phyloP scores from a whole-genome alignment of 805 yeast genomes.

The Yamadazyma scolyti region DNA sequence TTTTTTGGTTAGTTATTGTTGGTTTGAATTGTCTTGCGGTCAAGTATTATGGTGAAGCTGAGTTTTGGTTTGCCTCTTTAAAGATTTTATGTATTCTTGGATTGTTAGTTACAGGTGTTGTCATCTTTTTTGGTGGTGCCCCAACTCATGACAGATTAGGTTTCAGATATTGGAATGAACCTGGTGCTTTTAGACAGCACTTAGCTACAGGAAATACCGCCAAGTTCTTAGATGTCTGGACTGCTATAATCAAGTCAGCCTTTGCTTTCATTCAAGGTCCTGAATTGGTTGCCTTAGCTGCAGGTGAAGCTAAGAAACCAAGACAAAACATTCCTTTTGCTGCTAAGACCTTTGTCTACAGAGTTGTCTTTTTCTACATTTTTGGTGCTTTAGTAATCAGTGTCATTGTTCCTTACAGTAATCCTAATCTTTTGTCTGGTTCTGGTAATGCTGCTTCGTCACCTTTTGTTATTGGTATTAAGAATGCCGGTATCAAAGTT shows the following conservation, averaged over 20 bases:
- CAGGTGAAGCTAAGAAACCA: constrained; percentile 38
- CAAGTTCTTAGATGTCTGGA: constrained; percentile 57
- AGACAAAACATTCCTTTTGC: constrained; percentile 50
- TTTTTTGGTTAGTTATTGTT: constrained; percentile 23
- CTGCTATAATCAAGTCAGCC: constrained; percentile 57
- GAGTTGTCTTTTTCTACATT: constrained; percentile 41
- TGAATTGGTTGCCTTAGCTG: constrained; percentile 71
- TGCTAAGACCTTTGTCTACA: constrained; percentile 53
- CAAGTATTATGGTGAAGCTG: constrained; percentile 33
- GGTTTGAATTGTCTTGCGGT: constrained; percentile 27
- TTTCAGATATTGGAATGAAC: constrained; percentile 39
- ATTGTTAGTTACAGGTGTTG: constrained; percentile 29
- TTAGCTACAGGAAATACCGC: constrained; percentile 47
- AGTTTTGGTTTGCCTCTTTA: constrained; percentile 31
- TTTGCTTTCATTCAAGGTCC: constrained; percentile 59
- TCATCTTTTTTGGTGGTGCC: constrained; percentile 36
- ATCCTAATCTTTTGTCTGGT: constrained; percentile 19
- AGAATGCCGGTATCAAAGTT: constrained; percentile 44
- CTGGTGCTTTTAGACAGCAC: constrained; percentile 18
- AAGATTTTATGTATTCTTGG: constrained; percentile 30
- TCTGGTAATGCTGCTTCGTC: constrained; percentile 36
- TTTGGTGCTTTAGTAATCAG: constrained; percentile 39
- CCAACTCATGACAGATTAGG: constrained; percentile 40
- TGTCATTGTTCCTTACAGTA: constrained; percentile 30
- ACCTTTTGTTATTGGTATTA: constrained; percentile 33